These are phyloP conservation scores for Ophiostoma triangulosporum DNA, from an alignment of 2,329 filamentous ascomycete genomes.

Conservation along the genomic window DNA sequence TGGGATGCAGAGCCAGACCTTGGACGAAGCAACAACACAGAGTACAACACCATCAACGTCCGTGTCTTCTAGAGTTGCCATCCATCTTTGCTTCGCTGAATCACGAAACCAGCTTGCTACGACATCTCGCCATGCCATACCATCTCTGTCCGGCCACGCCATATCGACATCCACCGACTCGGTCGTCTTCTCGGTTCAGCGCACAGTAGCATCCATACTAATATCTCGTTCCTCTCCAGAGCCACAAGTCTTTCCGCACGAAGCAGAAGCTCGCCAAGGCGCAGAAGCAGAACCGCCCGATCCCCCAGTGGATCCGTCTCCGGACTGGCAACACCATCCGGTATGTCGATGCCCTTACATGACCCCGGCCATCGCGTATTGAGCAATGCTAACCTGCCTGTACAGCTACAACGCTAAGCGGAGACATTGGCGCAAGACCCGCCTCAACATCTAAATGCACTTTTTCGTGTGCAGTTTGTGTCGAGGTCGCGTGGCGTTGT, in stretches of 20 bases:
- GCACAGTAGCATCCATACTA: neutral
- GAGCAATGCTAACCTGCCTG: neutral
- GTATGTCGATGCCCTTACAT: constrained; percentile 42
- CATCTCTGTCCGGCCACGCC: neutral
- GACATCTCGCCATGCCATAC: neutral
- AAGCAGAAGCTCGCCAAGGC: constrained; percentile 99
- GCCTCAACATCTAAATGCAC: constrained; percentile 85
- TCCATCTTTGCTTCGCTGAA: too few species aligned
- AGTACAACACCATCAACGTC: too few species aligned
- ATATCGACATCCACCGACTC: neutral
- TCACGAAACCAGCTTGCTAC: neutral
- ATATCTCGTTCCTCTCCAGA: constrained; percentile 40
- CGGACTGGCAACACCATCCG: constrained; percentile 98
- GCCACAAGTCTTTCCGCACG: constrained; percentile 99
- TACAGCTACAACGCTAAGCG: constrained; percentile 99
- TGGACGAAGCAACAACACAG: too few species aligned
- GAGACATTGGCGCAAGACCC: constrained; percentile 99
- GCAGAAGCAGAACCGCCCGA: constrained; percentile 99
- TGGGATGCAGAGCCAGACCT: too few species aligned
- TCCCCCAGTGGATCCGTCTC: constrained; percentile 99
- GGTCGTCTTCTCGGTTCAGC: neutral
- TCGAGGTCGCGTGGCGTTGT: constrained; percentile 4
- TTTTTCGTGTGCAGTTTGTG: neutral
- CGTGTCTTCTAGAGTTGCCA: too few species aligned
- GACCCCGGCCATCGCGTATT: neutral